Base-by-base conservation (phyloP, 352 stramenopile genomes). In the Phytopythium ostracodes region DNA sequence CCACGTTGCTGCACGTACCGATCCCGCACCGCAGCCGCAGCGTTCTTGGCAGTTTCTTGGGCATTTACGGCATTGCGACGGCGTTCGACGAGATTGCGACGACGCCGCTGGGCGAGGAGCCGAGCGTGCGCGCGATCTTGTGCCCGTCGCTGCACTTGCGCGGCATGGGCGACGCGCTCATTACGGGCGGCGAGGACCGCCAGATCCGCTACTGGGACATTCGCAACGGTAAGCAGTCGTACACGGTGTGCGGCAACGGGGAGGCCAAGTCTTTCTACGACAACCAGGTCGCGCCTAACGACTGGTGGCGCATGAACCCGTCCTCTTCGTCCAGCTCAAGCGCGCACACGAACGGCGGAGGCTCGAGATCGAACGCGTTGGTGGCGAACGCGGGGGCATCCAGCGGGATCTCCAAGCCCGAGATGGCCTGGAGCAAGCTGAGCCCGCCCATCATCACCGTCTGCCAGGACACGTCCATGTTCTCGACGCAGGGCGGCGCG, bases 121-220 rank as follows among this genome's bases (percentile, higher is more conserved):
- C 84, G 22, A 94, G 77, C 59, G 88, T 96, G 47, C 96, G 79
- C 66, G 94, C 72, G n/a, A 86, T 95, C 51, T 51, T 96, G 60
- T 96, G 88, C 75, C 87, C 95, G 71, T 91, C 90, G 66, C 68
- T 94, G 29, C 89, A 95, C 62, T 75, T 97, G 65, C 79, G 86
- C 31, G 88, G 87, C 55, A 87, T 92, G 70, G 66, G 75, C 29
- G 82, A 91, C 64, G 78, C 81, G 40, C 70, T 99, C 36, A 94
- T 99, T 56, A 99, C 96, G 0, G 96, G 93, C 50, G 96, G 96
- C 8, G 95, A 96, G 64, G 96, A 99, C 70, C 81, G 92, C 29
- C 83, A 96, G 70, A 97, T 99, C 64, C 85, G 96, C 29, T 99
- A 98, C 76, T 99, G 97, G 97, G 94, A 99, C 72, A 97, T 99